Conservation (phyloP, 768 basidiomycete genomes). For the Gloeostereum incarnatum region DNA sequence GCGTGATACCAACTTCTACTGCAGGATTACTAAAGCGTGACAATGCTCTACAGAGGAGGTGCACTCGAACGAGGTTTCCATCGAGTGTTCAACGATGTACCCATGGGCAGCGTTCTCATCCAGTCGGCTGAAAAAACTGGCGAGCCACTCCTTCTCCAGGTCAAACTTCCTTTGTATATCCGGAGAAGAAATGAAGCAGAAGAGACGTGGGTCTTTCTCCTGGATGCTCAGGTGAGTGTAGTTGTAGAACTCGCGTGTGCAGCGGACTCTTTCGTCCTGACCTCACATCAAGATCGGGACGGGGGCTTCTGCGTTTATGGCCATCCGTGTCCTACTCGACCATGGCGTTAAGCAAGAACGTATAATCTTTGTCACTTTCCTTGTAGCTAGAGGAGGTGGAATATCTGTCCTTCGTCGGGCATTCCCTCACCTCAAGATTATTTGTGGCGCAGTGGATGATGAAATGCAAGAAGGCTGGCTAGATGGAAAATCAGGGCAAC, state of each 20-base stretch:
- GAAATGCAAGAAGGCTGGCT: constrained; percentile 70
- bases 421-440: constrained; percentile 79
- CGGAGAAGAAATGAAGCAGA: constrained; percentile 56
- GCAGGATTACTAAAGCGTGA: neutral
- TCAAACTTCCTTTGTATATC: constrained; percentile 67
- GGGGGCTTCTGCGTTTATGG: constrained; percentile 90
- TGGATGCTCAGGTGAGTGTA: constrained; percentile 77
- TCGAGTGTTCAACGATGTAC: constrained; percentile 77
- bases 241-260: neutral
- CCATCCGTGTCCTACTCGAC: constrained; percentile 86
- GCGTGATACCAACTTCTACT: constrained; percentile 17
- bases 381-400: constrained; percentile 79
- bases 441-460: constrained; percentile 79
- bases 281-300: constrained; percentile 69
- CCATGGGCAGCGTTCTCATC: constrained; percentile 83
- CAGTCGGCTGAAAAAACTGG: constrained; percentile 80
- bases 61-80: constrained; percentile 88
- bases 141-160: constrained; percentile 82
- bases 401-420: constrained; percentile 68
- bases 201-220: constrained; percentile 74
- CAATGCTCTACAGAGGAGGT: constrained; percentile 51
- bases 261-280: constrained; percentile 1
- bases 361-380: constrained; percentile 86
- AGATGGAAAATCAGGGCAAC: constrained; percentile 41
- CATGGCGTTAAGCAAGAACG: constrained; percentile 80